Conservation (phyloP, 2,329 filamentous ascomycete genomes). For the Clarireedia hainanense region DNA sequence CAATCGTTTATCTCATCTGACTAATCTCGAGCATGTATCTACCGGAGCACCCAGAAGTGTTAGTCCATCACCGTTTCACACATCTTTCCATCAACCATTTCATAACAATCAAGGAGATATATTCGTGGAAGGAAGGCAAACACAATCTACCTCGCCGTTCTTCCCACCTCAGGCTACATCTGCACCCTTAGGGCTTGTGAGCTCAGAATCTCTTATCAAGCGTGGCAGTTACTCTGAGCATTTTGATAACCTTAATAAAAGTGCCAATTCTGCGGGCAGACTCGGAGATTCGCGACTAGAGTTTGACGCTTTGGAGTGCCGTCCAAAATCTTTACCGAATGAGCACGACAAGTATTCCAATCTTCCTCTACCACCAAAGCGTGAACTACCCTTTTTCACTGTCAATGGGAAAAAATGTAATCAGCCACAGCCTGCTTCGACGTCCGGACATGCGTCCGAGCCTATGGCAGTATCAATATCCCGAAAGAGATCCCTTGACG, state of each 20-base stretch:
- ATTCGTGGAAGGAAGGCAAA: background rate
- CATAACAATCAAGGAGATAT: background rate
- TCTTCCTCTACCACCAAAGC: constrained; percentile 20
- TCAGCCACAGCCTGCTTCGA: background rate
- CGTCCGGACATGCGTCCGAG: background rate
- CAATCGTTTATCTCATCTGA: background rate
- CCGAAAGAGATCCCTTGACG: background rate
- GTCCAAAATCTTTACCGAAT: constrained; percentile 1
- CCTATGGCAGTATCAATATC: background rate
- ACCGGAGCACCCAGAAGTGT: background rate
- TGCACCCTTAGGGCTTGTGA: background rate
- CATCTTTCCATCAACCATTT: background rate
- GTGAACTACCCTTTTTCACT: constrained; percentile 23
- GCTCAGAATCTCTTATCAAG: too few relatives aligned
- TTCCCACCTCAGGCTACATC: background rate
- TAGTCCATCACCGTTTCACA: background rate
- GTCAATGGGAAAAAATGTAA: constrained; percentile 7
- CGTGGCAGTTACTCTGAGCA: too few relatives aligned
- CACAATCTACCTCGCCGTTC: background rate
- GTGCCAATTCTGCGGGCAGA: background rate
- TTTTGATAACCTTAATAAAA: too few relatives aligned
- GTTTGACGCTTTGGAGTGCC: background rate
- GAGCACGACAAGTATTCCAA: background rate
- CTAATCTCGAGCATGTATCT: background rate
- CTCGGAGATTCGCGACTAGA: background rate